Base-by-base conservation (phyloP, 1,139 yeast species). In the Sugiyamaella castrensis region DNA sequence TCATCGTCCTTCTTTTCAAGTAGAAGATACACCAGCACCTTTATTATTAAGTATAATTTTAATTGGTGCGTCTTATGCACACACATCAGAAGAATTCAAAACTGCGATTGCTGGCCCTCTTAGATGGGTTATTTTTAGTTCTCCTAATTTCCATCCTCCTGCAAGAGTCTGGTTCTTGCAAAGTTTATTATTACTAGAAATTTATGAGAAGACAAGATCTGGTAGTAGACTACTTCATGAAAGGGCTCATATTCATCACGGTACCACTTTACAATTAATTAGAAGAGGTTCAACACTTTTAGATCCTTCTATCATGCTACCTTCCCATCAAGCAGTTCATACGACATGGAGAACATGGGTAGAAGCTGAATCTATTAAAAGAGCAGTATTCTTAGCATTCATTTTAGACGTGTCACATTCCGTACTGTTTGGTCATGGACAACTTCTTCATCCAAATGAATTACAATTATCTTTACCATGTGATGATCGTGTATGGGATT, bases 301-400 rank as follows among this genome's bases (percentile, higher is more conserved):
- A 11, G 40, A 40, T 26, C 45, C 45, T 28, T 37, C 47, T 4
- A 37, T 43, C 8, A 62, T 54, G 35, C 47, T 48, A 8, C 63
- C 59, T 37, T 62, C 62, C 1, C 42, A 37, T 13, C 37, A 15
- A 24, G 37, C 37, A 50, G 59, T 31, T 60, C 64, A 35, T 53
- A 54, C 48, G 50, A 55, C 56, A 43, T 76, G 81, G 76, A 68
- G 69, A 48, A 74, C 77, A 50, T 87, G 95, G 94, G 82, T 86
- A 19, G 86, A 84, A 50, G 79, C 81, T 42, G 96, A 87, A 65
- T 80, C 84, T 44, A 74, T 86, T 72, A 87, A 87, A 64, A 70
- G 96, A 47, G 77, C 86, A 4, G 87, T 94, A 0, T 77, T 84
- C 51, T 79, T 84, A 77, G 87, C 92, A 4, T 87, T 87, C 63